Evolutionary conservation across 148 eudicot genomes (phyloP).

Genomic region (Cornus controversa): DNA sequence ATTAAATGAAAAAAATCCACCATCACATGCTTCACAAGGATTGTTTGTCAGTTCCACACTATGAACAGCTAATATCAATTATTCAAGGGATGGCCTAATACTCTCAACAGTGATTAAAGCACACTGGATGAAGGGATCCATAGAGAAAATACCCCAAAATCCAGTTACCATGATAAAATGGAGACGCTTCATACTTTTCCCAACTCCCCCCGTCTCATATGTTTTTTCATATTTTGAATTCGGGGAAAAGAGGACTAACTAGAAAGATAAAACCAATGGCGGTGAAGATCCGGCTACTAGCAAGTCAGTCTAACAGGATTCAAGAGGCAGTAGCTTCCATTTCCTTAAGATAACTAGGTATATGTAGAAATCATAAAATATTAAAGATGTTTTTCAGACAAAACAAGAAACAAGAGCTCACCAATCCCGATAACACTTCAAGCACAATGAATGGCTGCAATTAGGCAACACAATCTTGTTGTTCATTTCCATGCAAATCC

Average conservation of each 20-base stretch:
- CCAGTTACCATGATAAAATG: background rate
- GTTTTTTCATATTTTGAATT: background rate
- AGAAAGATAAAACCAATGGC: no score
- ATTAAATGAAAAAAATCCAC: background rate
- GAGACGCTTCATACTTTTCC: background rate
- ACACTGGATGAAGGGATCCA: background rate
- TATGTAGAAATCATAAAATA: background rate
- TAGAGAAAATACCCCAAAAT: background rate
- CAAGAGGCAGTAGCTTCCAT: background rate
- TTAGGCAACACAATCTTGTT: slow-evolving; percentile 51
- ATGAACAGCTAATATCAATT: background rate
- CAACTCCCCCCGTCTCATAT: no score
- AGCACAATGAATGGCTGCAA: slow-evolving; percentile 37
- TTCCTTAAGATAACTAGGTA: background rate
- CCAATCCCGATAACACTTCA: slow-evolving; percentile 44
- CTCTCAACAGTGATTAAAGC: background rate
- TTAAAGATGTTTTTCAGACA: no score
- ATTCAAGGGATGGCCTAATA: background rate
- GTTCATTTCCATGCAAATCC: slow-evolving; percentile 68
- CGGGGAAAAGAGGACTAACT: background rate
- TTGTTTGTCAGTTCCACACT: background rate
- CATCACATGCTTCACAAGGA: background rate
- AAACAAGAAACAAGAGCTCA: slow-evolving; percentile 13
- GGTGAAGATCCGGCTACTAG: no score
- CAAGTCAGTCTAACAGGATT: no score